Conservation (phyloP, 805 yeast species). For the Barnettozyma californica region DNA sequence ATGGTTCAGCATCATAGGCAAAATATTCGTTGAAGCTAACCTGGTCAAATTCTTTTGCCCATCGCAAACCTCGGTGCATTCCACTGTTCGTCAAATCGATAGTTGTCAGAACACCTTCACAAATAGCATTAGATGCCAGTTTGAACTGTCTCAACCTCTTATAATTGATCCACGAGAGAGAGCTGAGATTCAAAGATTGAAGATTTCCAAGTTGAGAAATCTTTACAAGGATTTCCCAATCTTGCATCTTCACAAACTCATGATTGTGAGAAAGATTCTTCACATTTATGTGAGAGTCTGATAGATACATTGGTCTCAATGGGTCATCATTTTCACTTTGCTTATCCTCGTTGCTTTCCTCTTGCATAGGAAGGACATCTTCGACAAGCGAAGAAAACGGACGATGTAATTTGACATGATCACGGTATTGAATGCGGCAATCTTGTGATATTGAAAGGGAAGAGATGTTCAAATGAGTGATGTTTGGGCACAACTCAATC, state of each 20-base stretch:
- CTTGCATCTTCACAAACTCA: slow-evolving; percentile 16
- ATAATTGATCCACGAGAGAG: slow-evolving; percentile 44
- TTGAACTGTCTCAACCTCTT: slow-evolving; percentile 29
- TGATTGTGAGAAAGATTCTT: slow-evolving; percentile 18
- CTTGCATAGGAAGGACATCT: slow-evolving; percentile 12
- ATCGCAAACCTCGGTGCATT: slow-evolving; percentile 40
- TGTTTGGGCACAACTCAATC: slow-evolving; percentile 59
- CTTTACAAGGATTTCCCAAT: slow-evolving; percentile 21
- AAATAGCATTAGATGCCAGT: slow-evolving; percentile 17
- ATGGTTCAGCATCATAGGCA: slow-evolving; percentile 13
- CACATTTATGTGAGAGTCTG: slow-evolving; percentile 23
- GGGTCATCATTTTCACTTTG: background rate
- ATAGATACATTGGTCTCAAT: slow-evolving; percentile 9
- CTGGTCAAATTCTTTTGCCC: slow-evolving; percentile 32
- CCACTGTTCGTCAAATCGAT: slow-evolving; percentile 45
- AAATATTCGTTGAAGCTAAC: slow-evolving; percentile 17
- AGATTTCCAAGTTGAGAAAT: slow-evolving; percentile 33
- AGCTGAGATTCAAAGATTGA: slow-evolving; percentile 30
- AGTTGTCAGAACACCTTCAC: slow-evolving; percentile 8
- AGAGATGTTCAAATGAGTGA: slow-evolving; percentile 51
- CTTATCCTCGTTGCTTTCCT: background rate
- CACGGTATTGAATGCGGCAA: slow-evolving; percentile 39
- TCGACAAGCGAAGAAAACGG: slow-evolving; percentile 20
- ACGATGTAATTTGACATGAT: background rate
- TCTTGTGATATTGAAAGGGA: slow-evolving; percentile 61